phyloP scores from a whole-genome alignment of 2,329 filamentous ascomycete genomes.

The Stachybotrys chlorohalonatus region DNA sequence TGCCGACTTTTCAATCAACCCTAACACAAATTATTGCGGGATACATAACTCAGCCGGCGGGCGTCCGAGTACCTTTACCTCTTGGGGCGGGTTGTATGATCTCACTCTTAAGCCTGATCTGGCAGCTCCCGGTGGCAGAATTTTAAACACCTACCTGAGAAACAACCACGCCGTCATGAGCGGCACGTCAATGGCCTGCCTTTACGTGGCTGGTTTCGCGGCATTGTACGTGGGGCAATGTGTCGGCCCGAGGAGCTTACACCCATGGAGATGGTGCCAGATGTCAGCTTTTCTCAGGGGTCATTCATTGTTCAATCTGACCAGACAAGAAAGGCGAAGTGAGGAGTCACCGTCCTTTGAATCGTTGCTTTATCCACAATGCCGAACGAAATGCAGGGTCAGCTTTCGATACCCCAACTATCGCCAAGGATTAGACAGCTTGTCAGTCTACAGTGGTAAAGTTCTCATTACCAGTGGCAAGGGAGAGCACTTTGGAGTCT shows the following conservation, averaged over 20 bases:
- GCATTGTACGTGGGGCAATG: slow-evolving; percentile 24
- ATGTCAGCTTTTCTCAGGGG: not conserved
- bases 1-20: slow-evolving; percentile 14
- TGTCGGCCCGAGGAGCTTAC: slow-evolving; percentile 3
- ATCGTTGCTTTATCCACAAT: too few species aligned
- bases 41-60: slow-evolving; percentile 19
- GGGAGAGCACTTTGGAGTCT: not conserved
- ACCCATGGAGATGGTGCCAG: not conserved
- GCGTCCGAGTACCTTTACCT: slow-evolving; percentile 27
- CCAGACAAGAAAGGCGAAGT: not conserved
- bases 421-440: not conserved
- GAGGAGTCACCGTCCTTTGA: too few species aligned
- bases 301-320: not conserved
- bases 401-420: not conserved
- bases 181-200: slow-evolving; percentile 40
- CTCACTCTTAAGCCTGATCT: slow-evolving; percentile 33
- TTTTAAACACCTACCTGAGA: slow-evolving; percentile 30
- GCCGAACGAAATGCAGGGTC: not conserved
- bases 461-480: not conserved
- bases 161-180: slow-evolving; percentile 20
- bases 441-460: not conserved
- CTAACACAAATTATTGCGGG: slow-evolving; percentile 10
- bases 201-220: slow-evolving; percentile 33
- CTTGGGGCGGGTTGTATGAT: slow-evolving; percentile 34
- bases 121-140: slow-evolving; percentile 29